Conservation (phyloP, 2,329 filamentous ascomycete species). For the Trichoderma citrinoviride region DNA sequence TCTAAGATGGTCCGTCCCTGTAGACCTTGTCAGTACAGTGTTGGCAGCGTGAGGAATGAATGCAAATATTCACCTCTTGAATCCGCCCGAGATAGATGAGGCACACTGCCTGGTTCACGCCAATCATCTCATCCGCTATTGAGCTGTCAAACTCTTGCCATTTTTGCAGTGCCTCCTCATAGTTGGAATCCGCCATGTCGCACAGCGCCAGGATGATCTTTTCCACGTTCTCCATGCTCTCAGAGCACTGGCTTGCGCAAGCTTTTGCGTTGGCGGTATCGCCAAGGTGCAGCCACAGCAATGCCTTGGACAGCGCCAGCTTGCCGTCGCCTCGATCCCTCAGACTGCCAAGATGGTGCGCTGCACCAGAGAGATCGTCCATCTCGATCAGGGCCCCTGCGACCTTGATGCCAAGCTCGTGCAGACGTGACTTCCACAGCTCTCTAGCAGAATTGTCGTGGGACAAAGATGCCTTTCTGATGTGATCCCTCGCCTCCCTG, state of each 20-base stretch:
- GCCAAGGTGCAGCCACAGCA: constrained; percentile 77
- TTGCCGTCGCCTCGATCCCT: constrained; percentile 39
- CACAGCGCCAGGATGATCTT: constrained; percentile 65
- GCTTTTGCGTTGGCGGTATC: constrained; percentile 66
- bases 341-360: constrained; percentile 66
- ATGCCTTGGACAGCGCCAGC: constrained; percentile 51
- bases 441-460: constrained; percentile 55
- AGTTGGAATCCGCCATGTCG: constrained; percentile 75
- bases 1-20: constrained; percentile 68
- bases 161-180: constrained; percentile 57
- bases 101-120: constrained; percentile 81
- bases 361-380: constrained; percentile 80
- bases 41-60: constrained; percentile 19
- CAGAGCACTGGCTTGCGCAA: constrained; percentile 43
- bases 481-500: constrained; percentile 66
- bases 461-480: constrained; percentile 46
- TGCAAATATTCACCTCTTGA: constrained; percentile 55
- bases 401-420: constrained; percentile 70
- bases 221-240: constrained; percentile 38
- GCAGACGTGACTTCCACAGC: constrained; percentile 69
- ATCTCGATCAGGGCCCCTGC: constrained; percentile 74
- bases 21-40: not conserved
- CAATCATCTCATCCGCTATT: constrained; percentile 63
- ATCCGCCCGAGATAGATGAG: constrained; percentile 78
- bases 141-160: constrained; percentile 55